Evolutionary conservation across 371 early-diverging fungal genomes (phyloP).

Genomic region (Rhizopus arrhizus): DNA sequence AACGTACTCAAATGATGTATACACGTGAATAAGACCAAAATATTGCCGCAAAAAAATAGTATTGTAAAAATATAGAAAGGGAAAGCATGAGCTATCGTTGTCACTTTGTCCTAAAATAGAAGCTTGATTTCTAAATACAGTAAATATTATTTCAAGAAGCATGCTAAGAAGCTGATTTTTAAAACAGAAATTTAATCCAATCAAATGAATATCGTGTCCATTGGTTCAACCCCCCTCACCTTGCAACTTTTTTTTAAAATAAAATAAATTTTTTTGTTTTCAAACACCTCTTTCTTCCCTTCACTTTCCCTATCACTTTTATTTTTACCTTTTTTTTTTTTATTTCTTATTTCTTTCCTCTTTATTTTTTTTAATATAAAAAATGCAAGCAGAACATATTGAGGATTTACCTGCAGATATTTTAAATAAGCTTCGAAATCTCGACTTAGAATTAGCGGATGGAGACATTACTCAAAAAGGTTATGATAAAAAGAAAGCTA

Average conservation of each 20-base stretch:
- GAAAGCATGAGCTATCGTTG: background rate
- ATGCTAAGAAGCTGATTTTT: background rate
- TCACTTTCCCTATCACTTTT: background rate
- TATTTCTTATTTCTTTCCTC: background rate
- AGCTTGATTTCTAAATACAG: background rate
- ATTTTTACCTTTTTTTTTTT: background rate
- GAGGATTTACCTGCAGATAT: conserved; percentile 50
- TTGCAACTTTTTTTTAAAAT: background rate
- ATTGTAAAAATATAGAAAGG: too few species aligned
- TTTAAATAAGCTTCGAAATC: conserved; percentile 53
- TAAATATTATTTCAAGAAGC: too few species aligned
- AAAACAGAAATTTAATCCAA: background rate
- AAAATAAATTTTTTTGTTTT: too few species aligned
- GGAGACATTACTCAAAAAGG: conserved; percentile 76
- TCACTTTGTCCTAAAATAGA: background rate
- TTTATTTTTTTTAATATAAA: conserved; percentile 4
- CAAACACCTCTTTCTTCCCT: background rate
- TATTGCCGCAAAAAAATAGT: too few species aligned
- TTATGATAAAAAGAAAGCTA: conserved; percentile 62
- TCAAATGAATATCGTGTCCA: too few species aligned
- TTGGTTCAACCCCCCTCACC: too few species aligned
- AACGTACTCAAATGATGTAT: background rate
- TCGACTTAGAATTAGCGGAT: conserved; percentile 65
- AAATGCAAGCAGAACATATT: conserved; percentile 17
- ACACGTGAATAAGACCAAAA: background rate